Conservation (phyloP, 306 rosid genomes). For the Notholithocarpus densiflorus region DNA sequence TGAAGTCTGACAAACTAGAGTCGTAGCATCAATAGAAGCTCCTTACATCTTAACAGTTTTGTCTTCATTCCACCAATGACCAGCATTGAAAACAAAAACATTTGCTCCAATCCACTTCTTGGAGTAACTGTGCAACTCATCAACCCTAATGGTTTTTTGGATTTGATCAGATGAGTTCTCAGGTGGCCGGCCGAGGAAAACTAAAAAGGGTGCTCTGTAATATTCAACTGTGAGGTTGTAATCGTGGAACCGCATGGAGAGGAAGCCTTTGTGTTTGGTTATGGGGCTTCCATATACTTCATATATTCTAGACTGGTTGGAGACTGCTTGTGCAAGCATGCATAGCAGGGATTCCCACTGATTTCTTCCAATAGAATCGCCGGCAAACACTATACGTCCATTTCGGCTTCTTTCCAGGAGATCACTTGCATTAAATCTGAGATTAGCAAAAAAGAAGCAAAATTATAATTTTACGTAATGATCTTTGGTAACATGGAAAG, state of each 20-base stretch:
- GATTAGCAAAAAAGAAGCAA: not conserved
- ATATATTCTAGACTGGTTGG: slow-evolving; percentile 61
- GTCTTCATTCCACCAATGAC: slow-evolving; percentile 85
- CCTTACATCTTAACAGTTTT: slow-evolving; percentile 56
- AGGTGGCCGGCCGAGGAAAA: slow-evolving; percentile 58
- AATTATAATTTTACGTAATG: not conserved
- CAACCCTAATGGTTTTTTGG: slow-evolving; percentile 39
- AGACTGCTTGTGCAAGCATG: slow-evolving; percentile 64
- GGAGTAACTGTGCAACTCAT: slow-evolving; percentile 67
- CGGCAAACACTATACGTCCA: slow-evolving; percentile 83
- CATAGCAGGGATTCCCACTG: slow-evolving; percentile 91
- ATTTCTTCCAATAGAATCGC: slow-evolving; percentile 87
- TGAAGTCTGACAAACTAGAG: too few species aligned
- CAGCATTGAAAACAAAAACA: slow-evolving; percentile 68
- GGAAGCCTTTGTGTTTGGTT: slow-evolving; percentile 75
- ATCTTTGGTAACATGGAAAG: not conserved
- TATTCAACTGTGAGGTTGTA: slow-evolving; percentile 81
- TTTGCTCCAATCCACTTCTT: slow-evolving; percentile 61
- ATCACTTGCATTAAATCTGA: slow-evolving; percentile 80
- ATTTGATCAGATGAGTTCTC: slow-evolving; percentile 35
- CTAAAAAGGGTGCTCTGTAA: slow-evolving; percentile 73
- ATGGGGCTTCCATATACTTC: slow-evolving; percentile 78
- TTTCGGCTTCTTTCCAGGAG: slow-evolving; percentile 67
- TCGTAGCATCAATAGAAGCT: too few species aligned
- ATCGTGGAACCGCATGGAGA: slow-evolving; percentile 55